Evolutionary conservation across 2,329 filamentous ascomycete species (phyloP), one percentile per base, ranked within the genome.

Genomic region (Aureobasidium lini): DNA sequence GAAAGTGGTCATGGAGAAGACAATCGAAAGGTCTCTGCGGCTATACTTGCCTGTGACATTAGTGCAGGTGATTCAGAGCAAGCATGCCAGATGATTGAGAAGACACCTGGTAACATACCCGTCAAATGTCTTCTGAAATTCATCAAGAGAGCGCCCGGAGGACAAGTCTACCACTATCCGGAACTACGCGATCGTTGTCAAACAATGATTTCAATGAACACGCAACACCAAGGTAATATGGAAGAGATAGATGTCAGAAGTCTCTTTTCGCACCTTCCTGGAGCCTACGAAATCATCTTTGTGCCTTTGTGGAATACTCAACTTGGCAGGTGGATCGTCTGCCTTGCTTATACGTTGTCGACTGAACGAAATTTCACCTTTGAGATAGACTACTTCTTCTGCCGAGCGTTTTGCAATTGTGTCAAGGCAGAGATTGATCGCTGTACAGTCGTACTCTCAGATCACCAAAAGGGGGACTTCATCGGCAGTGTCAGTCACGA

Each of bases 231-330:
- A 13, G 23, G 39, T 11, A 56, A 47, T 13, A 6, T 32, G 6
- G 58, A 60, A 11, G 58, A 60, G 40, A n/a, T 40, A 28, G 58
- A 67, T 18, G 47, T 66, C 10, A 63, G 64, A 63, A 59, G 62
- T n/a, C 50, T 67, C 4, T 62, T 61, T 10, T 62, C 62, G n/a
- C 63, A 65, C 61, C 79, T 82, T 54, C 77, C 76, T 1, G 67
- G 68, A 23, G 76, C 76, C 1, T 69, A 71, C 1, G 77, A 79
- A 57, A 71, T 81, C 10, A 72, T 81, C 8, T 79, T 81, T 57
- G 68, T 80, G 13, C 78, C 79, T 0, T 64, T 81, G 2, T 81
- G 77, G 75, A 78, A 81, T 61, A 71, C 75, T 4, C 74, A 74
- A n/a, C 60, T 65, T 36, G 64, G 64, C 36, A 62, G 65, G 13